Evolutionary conservation across 139 green algal genomes (phyloP).

Genomic region (Micromonas commoda): DNA sequence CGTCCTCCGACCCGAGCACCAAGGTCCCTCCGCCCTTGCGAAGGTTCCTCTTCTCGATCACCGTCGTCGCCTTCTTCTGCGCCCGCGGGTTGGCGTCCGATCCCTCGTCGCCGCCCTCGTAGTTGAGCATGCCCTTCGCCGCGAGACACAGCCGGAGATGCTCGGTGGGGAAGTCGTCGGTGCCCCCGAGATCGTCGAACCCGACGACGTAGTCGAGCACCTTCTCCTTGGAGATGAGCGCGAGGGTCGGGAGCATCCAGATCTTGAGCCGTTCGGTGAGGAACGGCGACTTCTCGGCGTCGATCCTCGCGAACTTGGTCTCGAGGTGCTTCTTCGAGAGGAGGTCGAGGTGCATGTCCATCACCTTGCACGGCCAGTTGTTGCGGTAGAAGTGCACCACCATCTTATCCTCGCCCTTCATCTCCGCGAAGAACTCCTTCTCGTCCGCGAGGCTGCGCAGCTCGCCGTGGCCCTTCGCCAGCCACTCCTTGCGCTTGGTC

Average conservation of each 20-base stretch:
- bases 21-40: constrained; percentile 1
- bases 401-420: constrained; percentile 86
- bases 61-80: background rate
- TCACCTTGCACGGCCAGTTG: constrained; percentile 84
- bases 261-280: constrained; percentile 71
- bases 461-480: constrained; percentile 78
- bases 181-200: constrained; percentile 61
- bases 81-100: background rate
- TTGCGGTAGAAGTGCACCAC: constrained; percentile 84
- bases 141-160: constrained; percentile 25
- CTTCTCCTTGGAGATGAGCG: constrained; percentile 83
- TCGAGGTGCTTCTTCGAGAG: constrained; percentile 71
- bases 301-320: constrained; percentile 82
- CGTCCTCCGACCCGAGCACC: constrained; percentile 20
- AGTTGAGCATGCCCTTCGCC: constrained; percentile 14
- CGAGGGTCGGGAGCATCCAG: constrained; percentile 90
- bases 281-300: constrained; percentile 92
- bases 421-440: constrained; percentile 89
- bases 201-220: constrained; percentile 70
- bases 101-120: constrained; percentile 22
- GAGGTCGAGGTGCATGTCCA: constrained; percentile 74
- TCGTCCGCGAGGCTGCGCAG: constrained; percentile 71
- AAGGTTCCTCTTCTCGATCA: constrained; percentile 10
- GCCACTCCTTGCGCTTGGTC: constrained; percentile 76
- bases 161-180: constrained; percentile 53